Evolutionary conservation across 768 basidiomycete species (phyloP).

Genomic region (Tricholoma furcatifolium): DNA sequence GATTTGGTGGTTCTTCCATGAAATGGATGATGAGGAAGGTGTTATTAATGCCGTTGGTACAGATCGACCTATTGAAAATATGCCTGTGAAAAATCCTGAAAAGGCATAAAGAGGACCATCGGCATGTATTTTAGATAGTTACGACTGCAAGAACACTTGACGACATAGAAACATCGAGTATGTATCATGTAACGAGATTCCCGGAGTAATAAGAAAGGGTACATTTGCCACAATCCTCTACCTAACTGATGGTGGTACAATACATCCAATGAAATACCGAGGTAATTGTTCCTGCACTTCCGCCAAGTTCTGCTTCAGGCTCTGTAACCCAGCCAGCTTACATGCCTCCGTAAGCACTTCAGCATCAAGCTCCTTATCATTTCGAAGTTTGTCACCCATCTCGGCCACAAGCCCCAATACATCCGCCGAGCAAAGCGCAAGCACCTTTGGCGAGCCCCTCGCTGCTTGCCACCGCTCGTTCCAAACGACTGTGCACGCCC

Average conservation of each 20-base stretch:
- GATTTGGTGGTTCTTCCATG: slow-evolving; percentile 23
- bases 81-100: slow-evolving; percentile 3
- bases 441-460: slow-evolving; percentile 29
- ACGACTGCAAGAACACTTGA: no score
- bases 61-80: slow-evolving; percentile 10
- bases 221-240: neutral
- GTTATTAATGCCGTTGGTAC: slow-evolving; percentile 19
- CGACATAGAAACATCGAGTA: no score
- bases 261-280: slow-evolving; percentile 14
- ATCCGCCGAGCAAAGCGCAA: slow-evolving; percentile 30
- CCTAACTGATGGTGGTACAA: neutral
- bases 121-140: no score
- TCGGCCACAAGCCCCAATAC: slow-evolving; percentile 29
- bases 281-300: slow-evolving; percentile 10
- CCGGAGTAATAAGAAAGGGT: neutral
- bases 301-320: slow-evolving; percentile 9
- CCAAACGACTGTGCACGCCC: slow-evolving; percentile 30
- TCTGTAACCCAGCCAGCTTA: slow-evolving; percentile 29
- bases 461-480: slow-evolving; percentile 32
- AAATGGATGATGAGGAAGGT: slow-evolving; percentile 22
- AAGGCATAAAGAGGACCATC: neutral
- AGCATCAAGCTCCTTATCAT: slow-evolving; percentile 29
- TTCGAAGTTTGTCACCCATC: slow-evolving; percentile 30
- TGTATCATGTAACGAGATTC: neutral
- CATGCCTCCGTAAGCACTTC: slow-evolving; percentile 27